phyloP scores from a whole-genome alignment of 139 green algal genomes.

The Coelastrella sp. region DNA sequence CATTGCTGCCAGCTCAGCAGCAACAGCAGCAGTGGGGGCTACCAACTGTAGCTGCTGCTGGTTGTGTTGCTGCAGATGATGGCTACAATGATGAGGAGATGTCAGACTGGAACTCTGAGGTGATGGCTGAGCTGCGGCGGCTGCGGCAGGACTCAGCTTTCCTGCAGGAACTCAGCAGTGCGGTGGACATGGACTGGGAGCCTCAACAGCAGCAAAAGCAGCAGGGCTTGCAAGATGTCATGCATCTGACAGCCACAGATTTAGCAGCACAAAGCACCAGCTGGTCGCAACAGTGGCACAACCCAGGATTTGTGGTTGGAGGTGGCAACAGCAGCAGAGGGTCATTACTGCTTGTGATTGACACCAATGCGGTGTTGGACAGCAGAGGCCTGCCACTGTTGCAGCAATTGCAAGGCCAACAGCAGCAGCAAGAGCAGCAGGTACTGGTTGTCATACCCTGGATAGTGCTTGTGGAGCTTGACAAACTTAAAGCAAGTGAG shows the following conservation, averaged over 20 bases:
- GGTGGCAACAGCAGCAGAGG: neutral
- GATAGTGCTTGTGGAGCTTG: constrained; percentile 36
- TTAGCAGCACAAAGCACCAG: neutral
- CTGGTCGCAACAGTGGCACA: neutral
- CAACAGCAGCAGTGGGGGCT: neutral
- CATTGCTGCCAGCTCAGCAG: neutral
- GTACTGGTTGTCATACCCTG: constrained; percentile 28
- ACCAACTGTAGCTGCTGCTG: neutral
- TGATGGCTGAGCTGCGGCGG: neutral
- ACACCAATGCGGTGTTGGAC: constrained; percentile 34
- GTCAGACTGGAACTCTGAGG: neutral
- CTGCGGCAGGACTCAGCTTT: constrained; percentile 17
- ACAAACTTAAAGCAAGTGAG: constrained; percentile 33
- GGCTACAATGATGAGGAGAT: neutral
- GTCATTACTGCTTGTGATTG: constrained; percentile 17
- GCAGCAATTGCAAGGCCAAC: neutral
- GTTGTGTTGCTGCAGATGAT: neutral
- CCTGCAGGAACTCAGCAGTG: constrained; percentile 17
- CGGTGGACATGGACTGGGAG: constrained; percentile 38
- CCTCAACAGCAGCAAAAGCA: constrained; percentile 11
- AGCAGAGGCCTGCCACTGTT: neutral
- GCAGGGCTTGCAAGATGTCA: neutral
- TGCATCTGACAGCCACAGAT: neutral
- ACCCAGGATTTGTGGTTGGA: neutral
- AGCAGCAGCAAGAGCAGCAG: constrained; percentile 6